Base-by-base conservation (phyloP, 306 rosid species). In the Corylus avellana region DNA sequence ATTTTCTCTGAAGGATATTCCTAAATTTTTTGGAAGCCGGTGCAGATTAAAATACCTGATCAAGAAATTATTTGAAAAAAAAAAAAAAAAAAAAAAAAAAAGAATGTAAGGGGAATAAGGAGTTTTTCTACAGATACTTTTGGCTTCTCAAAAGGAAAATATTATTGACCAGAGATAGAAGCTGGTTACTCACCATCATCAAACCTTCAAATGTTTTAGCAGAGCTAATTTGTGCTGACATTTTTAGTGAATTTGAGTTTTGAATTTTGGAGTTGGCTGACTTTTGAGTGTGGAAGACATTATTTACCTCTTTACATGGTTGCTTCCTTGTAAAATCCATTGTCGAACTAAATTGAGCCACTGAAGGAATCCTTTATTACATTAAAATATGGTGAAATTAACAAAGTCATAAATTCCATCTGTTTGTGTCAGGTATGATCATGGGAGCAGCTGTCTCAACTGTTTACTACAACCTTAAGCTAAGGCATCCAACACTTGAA, bases 401-500 rank as follows among this genome's bases (percentile, higher is more conserved):
- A 17, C 59, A 17, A 20, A 12, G 3, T 29, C 27, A 27, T 32
- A 57, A 42, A 11, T 75, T 78, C 39, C 5, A 25, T 76, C 44
- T 79, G 74, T 70, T 79, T 61, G 67, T 66, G 27, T 55, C 87
- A 94, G 98, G 97, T 83, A 94, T 94, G 98, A 91, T 94, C 47
- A 90, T 94, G 97, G 98, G 98, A 6, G 97, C 97, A 57, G 90
- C 97, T 35, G 77, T 17, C 20, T 92, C 98, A 37, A 92, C 97
- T 18, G 97, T 92, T 35, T 91, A 90, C 78, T 94, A 91, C 72
- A 94, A 94, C 83, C 97, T 94, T 78, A 92, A 79, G 77, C 79
- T 87, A 48, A 92, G 93, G 81, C 97, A 92, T 83, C 98, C 98
- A 0, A 90, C 93, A 0, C 51, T 90, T 44, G 74, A 90, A 48